A percentile compares a stretch with the other conserved stretches of the same genome.
These are phyloP conservation scores for Penicillium bovifimosum DNA, from an alignment of 495 filamentous ascomycete genomes.

Conservation along the genomic window DNA sequence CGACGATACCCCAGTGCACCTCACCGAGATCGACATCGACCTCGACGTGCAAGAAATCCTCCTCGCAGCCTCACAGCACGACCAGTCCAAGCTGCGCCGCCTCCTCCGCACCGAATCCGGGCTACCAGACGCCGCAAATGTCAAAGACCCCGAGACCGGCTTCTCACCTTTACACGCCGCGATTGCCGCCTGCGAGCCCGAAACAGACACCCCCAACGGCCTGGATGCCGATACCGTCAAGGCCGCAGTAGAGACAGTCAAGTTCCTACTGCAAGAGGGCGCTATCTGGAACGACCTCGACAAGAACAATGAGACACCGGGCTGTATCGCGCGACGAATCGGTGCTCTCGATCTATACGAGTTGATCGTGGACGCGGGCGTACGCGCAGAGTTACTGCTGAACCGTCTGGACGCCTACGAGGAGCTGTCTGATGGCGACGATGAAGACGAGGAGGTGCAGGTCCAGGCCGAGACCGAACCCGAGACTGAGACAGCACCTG, in stretches of 20 bases:
- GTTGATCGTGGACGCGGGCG: slow-evolving; percentile 83
- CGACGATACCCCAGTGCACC: slow-evolving; percentile 19
- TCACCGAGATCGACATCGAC: slow-evolving; percentile 38
- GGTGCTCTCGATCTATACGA: slow-evolving; percentile 71
- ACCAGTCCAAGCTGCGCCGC: slow-evolving; percentile 64
- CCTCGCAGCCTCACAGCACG: slow-evolving; percentile 77
- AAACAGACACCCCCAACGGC: slow-evolving; percentile 23
- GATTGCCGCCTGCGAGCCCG: slow-evolving; percentile 71
- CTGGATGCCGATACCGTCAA: slow-evolving; percentile 42
- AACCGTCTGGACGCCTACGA: slow-evolving; percentile 73
- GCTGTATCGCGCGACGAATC: slow-evolving; percentile 73
- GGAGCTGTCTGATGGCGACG: slow-evolving; percentile 56
- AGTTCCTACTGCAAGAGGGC: slow-evolving; percentile 74
- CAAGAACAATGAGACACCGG: slow-evolving; percentile 78
- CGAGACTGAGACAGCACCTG: slow-evolving; percentile 20
- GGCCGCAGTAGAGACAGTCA: slow-evolving; percentile 58
- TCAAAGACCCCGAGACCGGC: slow-evolving; percentile 78
- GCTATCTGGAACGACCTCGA: slow-evolving; percentile 98
- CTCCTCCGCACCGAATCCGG: slow-evolving; percentile 57
- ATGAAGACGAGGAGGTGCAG: slow-evolving; percentile 45
- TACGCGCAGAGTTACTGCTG: slow-evolving; percentile 83
- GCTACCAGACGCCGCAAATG: slow-evolving; percentile 56
- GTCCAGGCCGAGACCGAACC: slow-evolving; percentile 22
- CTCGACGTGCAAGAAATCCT: slow-evolving; percentile 55
- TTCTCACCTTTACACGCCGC: slow-evolving; percentile 86